Percentiles rank a stretch among this genome's conserved stretches.
Conservation (phyloP, 2,329 filamentous ascomycete genomes). For the Trichophyton rubrum region DNA sequence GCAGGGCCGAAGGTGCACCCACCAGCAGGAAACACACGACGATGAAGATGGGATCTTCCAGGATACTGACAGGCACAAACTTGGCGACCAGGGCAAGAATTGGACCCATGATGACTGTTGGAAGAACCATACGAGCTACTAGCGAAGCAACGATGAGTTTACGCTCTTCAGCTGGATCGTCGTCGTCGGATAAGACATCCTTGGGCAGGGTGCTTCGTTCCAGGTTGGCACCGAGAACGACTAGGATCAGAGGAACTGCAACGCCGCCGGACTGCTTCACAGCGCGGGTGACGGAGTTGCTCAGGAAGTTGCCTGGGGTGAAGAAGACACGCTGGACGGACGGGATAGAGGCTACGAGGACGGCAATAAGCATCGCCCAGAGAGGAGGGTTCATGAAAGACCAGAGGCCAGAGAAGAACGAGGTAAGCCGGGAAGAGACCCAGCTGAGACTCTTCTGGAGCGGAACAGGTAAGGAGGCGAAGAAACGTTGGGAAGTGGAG, state of each 20-base stretch:
- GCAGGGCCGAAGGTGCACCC: constrained; percentile 82
- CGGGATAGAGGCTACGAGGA: constrained; percentile 81
- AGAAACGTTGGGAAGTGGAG: constrained; percentile 31
- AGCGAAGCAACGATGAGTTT: constrained; percentile 77
- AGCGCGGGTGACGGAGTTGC: constrained; percentile 84
- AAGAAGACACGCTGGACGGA: constrained; percentile 76
- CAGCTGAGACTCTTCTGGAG: constrained; percentile 40
- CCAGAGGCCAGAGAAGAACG: constrained; percentile 58
- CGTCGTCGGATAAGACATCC: constrained; percentile 50
- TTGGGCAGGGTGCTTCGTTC: constrained; percentile 77
- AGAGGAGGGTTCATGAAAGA: constrained; percentile 97
- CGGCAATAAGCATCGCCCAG: constrained; percentile 90
- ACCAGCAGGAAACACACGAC: constrained; percentile 95
- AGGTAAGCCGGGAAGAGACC: constrained; percentile 30
- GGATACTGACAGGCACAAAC: constrained; percentile 79
- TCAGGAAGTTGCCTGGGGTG: constrained; percentile 72
- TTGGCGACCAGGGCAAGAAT: constrained; percentile 78
- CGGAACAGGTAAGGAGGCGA: constrained; percentile 36
- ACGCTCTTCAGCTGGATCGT: constrained; percentile 55
- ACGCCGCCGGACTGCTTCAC: constrained; percentile 76
- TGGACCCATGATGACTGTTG: constrained; percentile 84
- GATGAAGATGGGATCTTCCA: constrained; percentile 95
- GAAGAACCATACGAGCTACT: constrained; percentile 80
- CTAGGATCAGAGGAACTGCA: constrained; percentile 85
- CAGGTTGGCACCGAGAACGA: constrained; percentile 88